Evolutionary conservation across 2,329 filamentous ascomycete species (phyloP).

Genomic region (Ophiosphaerella narmari): DNA sequence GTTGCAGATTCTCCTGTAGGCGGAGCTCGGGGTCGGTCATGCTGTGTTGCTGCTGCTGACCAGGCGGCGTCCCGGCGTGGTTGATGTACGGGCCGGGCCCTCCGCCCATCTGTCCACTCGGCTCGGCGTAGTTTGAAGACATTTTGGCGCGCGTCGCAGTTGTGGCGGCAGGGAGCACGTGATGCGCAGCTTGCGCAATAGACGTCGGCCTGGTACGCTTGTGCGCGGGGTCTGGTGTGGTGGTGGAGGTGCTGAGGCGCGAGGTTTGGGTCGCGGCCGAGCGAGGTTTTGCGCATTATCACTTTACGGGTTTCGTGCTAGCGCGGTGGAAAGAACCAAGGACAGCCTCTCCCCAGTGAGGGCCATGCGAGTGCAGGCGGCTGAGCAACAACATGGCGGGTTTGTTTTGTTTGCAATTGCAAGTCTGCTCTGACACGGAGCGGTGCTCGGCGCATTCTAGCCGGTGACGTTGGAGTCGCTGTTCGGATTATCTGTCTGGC

Average conservation of each 20-base stretch:
- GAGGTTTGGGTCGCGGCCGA: constrained; percentile 27
- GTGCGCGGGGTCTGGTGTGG: constrained; percentile 24
- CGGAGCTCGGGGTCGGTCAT: constrained; percentile 39
- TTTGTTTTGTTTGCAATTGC: constrained; percentile 5
- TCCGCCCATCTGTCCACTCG: constrained; percentile 41
- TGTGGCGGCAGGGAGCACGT: constrained; percentile 8
- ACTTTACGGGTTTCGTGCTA: constrained; percentile 41
- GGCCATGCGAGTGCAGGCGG: background rate
- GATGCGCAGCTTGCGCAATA: constrained; percentile 12
- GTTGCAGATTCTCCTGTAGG: constrained; percentile 42
- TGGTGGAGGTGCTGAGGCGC: constrained; percentile 25
- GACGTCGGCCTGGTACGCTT: constrained; percentile 13
- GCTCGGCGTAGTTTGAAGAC: constrained; percentile 41
- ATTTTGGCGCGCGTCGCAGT: constrained; percentile 26
- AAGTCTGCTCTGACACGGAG: constrained; percentile 9
- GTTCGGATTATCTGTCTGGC: constrained; percentile 35
- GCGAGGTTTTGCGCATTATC: constrained; percentile 33
- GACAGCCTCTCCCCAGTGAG: constrained; percentile 7
- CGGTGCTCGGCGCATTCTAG: constrained; percentile 13
- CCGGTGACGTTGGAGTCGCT: constrained; percentile 28
- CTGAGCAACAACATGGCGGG: constrained; percentile 19
- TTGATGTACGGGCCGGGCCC: constrained; percentile 40
- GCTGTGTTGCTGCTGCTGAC: constrained; percentile 38
- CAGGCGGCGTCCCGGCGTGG: constrained; percentile 42
- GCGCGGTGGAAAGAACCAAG: constrained; percentile 25